Base-by-base conservation (phyloP, 768 basidiomycete genomes). In the Xerocomus spinulosus region DNA sequence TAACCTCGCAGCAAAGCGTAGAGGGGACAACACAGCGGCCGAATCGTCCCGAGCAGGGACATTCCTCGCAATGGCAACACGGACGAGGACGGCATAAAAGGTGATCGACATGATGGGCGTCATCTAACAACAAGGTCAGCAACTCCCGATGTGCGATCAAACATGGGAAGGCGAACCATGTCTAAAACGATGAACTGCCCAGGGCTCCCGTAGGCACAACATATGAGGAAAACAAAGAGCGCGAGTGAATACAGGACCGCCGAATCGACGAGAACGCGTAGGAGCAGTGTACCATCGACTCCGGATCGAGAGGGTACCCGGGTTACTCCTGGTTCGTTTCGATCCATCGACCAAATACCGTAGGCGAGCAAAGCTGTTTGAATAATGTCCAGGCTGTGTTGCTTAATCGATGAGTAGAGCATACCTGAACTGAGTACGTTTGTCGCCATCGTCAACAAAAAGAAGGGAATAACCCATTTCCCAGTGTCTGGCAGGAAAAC, bases 391-490 rank as follows among this genome's bases (percentile, higher is more conserved):
- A 35, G 12, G 33, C 47, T 23, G 48, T 13, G 14, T 15, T 7
- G 8, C 15, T 36, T 5, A 41, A 13, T 2, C 1, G n/a, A 37
- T n/a, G 12, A 25, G 21, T 7, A 42, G 15, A 17, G 13, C 56
- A 48, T 38, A 57, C 56, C 48, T 3, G 62, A 62, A 38, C 55
- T 44, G n/a, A 62, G 34, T 23, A 51, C 3, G 26, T 63, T 62
- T 3, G 60, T 64, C 3, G 41, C 37, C 32, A 62, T 43, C 13
- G 62, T 57, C 26, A 59, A 37, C 8, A 48, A 14, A 36, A 53
- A 59, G 35, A 64, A 63, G 3, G 44, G 26, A 29, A 49, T 20
- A 13, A 48, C 25, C 59, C 57, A 56, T 40, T 42, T 21, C 13
- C 44, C 45, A 1, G 36, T 20, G 30, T 46, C 38, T 8, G 18